phyloP scores from a whole-genome alignment of 176 grass and related monocot species.

The Ensete ventricosum region DNA sequence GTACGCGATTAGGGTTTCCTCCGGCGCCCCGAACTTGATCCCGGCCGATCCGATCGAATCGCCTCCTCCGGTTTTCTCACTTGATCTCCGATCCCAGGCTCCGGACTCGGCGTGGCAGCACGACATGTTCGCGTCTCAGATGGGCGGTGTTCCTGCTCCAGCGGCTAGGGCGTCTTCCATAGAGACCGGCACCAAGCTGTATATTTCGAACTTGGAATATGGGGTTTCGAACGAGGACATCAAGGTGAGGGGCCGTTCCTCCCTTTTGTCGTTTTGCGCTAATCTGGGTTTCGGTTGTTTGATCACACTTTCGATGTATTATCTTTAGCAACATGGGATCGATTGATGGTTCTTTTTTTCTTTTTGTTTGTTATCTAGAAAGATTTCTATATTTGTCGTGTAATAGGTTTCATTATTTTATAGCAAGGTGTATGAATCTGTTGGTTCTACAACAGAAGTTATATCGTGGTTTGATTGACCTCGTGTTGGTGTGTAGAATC shows the following conservation, averaged over 20 bases:
- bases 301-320: not conserved
- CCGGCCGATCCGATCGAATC: conserved; percentile 25
- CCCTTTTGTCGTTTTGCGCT: not conserved
- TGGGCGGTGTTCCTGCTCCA: conserved; percentile 13
- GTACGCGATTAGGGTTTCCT: conserved; percentile 29
- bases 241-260: conserved; percentile 34
- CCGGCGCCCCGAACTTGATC: conserved; percentile 1
- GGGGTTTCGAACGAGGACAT: conserved; percentile 88
- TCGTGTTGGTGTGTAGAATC: no score
- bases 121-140: conserved; percentile 46
- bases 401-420: not conserved
- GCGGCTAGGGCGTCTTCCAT: conserved; percentile 55
- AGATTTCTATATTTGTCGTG: not conserved
- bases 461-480: no score
- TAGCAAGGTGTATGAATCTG: not conserved
- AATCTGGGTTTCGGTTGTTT: not conserved
- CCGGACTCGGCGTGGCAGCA: conserved; percentile 76
- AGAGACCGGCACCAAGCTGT: conserved; percentile 88
- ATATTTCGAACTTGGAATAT: conserved; percentile 87
- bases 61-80: conserved; percentile 48
- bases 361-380: no score
- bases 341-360: no score
- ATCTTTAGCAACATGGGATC: not conserved
- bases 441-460: not conserved
- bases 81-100: conserved; percentile 88